Evolutionary conservation across 2,329 filamentous ascomycete genomes (phyloP), one percentile per base, ranked within the genome.

Genomic region (Pestalotiopsis fici): DNA sequence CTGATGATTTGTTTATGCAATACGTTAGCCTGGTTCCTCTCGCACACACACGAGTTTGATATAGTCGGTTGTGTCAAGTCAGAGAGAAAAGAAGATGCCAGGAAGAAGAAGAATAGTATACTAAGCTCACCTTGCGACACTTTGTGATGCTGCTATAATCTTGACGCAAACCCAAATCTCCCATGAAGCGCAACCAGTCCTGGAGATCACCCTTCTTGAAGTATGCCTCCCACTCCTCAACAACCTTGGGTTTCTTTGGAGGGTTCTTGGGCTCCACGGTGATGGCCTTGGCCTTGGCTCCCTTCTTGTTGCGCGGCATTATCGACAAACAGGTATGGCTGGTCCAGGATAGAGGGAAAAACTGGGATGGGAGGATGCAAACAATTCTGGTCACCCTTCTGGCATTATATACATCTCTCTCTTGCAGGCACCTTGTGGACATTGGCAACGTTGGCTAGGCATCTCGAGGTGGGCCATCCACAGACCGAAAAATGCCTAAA

Each of bases 141-240:
- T 85, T 74, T 0, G 57, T 82, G 70, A 83, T 85, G 74, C 80
- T 86, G 0, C 67, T 63, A 21, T 83, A 78, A 1, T 78, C 65
- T 0, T 73, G 76, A 0, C 73, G 65, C 11, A 86, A 74, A 1
- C 78, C 81, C 21, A 87, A 73, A 67, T 86, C 83, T 0, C 23
- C 12, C 73, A 85, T 83, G 27, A 87, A 73, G 1, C 77, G 74
- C 65, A 83, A 81, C 81, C 83, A 87, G 68, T 84, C 80, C 4
- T 72, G 71, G 0, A 87, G 77, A 0, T 72, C 71, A 28, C 35
- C 65, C 2, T 66, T 13, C 37, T 59, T 21, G 54, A 66, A 69
- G 65, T 78, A 82, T 18, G 75, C 71, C 66, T 74, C 71, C 68
- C 68, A 69, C 6, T 13, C 11, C 12, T n/a, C 6, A 18, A 69